These are phyloP conservation scores for Colletotrichum somersetense DNA, from an alignment of 2,329 filamentous ascomycete genomes.

Conservation along the genomic window DNA sequence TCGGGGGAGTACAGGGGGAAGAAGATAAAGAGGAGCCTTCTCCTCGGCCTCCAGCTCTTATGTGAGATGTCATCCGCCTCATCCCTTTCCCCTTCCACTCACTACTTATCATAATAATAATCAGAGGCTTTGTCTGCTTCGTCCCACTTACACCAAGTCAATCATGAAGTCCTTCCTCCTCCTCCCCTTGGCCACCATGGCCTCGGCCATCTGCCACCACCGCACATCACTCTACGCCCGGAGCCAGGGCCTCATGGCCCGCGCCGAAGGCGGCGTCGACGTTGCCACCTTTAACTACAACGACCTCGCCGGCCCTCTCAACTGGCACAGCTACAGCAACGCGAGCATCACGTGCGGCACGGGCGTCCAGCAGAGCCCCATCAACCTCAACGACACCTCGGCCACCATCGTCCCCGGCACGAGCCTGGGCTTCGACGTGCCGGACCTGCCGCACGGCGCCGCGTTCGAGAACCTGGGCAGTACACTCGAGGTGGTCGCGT, in stretches of 20 bases:
- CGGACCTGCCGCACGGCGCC: conserved; percentile 51
- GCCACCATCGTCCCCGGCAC: conserved; percentile 46
- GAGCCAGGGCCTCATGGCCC: conserved; percentile 35
- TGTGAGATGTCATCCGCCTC: neutral
- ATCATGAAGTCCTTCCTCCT: conserved; percentile 44
- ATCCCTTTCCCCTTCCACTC: neutral
- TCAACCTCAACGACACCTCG: conserved; percentile 58
- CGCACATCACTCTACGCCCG: conserved; percentile 53
- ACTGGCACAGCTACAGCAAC: conserved; percentile 62
- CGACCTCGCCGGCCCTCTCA: conserved; percentile 60
- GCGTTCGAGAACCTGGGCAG: conserved; percentile 65
- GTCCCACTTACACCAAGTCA: conserved; percentile 5
- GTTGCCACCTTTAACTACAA: conserved; percentile 58
- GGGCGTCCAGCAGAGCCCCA: conserved; percentile 67
- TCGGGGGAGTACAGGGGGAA: neutral
- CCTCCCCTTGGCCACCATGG: conserved; percentile 43
- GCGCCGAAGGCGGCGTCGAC: conserved; percentile 47
- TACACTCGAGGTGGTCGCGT: conserved; percentile 62
- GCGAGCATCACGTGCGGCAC: conserved; percentile 60
- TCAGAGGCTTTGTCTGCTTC: neutral
- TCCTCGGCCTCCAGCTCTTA: neutral
- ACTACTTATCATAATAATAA: neutral
- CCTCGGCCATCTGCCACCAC: conserved; percentile 47
- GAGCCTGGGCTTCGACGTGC: conserved; percentile 52
- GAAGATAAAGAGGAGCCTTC: conserved; percentile 27